These are phyloP conservation scores for Ceratobasidium sp. DNA, from an alignment of 1,284 basidiomycete genomes.

Conservation along the genomic window DNA sequence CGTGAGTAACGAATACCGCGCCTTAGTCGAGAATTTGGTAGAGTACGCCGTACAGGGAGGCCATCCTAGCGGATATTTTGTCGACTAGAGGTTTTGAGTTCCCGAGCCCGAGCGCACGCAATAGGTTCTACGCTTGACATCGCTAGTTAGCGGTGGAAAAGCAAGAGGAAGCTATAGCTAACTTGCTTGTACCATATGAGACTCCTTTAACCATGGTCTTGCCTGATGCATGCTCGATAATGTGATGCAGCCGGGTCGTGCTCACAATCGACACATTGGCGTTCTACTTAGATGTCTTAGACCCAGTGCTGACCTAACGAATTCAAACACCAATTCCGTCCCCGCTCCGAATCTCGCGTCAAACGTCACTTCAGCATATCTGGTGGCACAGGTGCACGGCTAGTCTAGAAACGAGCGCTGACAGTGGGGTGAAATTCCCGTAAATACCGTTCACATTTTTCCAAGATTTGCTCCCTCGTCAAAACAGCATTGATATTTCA, in stretches of 20 bases:
- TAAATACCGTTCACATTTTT: too few species aligned
- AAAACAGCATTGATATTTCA: too few species aligned
- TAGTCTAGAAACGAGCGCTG: too few species aligned
- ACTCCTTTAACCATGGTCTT: slow-evolving; percentile 38
- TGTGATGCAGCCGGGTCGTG: slow-evolving; percentile 32
- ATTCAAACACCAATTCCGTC: slow-evolving; percentile 63
- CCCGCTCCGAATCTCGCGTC: slow-evolving; percentile 77
- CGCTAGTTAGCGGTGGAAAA: neutral
- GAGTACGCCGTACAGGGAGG: too few species aligned
- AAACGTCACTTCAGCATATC: slow-evolving; percentile 85
- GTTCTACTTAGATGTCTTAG: too few species aligned
- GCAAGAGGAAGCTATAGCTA: neutral
- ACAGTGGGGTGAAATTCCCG: too few species aligned
- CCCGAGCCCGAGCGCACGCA: slow-evolving; percentile 15
- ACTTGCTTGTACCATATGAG: slow-evolving; percentile 37
- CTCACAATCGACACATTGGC: neutral
- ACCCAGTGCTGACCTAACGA: neutral
- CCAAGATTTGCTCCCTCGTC: too few species aligned
- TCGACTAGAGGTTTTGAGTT: slow-evolving; percentile 36
- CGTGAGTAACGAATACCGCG: too few species aligned
- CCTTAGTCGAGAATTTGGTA: too few species aligned
- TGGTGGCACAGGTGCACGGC: slow-evolving; percentile 71
- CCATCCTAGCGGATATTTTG: slow-evolving; percentile 17
- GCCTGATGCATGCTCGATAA: slow-evolving; percentile 32
- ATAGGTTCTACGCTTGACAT: neutral